Percentiles rank a stretch among this genome's conserved stretches.
Conservation (phyloP, 192 early-diverging fungal species). For the Coemansia sp. region DNA sequence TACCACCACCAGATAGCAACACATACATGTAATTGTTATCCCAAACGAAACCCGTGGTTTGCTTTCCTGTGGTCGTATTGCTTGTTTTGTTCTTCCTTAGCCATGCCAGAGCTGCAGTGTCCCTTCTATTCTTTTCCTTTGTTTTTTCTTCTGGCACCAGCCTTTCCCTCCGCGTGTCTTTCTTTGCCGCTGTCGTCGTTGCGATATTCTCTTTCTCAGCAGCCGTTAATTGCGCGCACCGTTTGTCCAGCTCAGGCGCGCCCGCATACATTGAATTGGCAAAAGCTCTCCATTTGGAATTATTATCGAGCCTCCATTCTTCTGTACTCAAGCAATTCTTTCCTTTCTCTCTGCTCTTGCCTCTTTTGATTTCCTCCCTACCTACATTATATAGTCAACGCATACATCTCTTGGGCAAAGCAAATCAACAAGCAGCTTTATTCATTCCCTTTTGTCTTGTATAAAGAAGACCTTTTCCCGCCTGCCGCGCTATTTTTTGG, state of each 20-base stretch:
- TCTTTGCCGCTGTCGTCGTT: neutral
- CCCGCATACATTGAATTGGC: slow-evolving; percentile 11
- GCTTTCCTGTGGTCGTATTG: neutral
- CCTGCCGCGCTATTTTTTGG: neutral
- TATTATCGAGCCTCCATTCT: neutral
- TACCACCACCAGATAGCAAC: too few species aligned
- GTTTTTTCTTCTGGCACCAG: neutral
- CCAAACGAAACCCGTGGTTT: neutral
- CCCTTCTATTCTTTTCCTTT: neutral
- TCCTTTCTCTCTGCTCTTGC: slow-evolving; percentile 1
- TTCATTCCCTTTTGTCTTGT: neutral
- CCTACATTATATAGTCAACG: neutral
- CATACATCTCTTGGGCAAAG: neutral
- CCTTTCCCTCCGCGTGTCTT: neutral
- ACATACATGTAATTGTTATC: too few species aligned
- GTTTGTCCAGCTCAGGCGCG: slow-evolving; percentile 1
- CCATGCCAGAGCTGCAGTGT: too few species aligned
- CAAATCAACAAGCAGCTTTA: neutral
- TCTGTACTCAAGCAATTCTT: neutral
- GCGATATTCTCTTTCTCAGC: slow-evolving; percentile 4
- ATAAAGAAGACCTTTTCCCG: neutral
- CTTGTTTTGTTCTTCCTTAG: too few species aligned
- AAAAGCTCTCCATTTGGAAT: slow-evolving; percentile 11
- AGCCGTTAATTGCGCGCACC: neutral
- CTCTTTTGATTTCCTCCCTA: slow-evolving; percentile 3